Evolutionary conservation across 805 yeast species (phyloP).

Genomic region (Zygosaccharomyces kombuchaensis): DNA sequence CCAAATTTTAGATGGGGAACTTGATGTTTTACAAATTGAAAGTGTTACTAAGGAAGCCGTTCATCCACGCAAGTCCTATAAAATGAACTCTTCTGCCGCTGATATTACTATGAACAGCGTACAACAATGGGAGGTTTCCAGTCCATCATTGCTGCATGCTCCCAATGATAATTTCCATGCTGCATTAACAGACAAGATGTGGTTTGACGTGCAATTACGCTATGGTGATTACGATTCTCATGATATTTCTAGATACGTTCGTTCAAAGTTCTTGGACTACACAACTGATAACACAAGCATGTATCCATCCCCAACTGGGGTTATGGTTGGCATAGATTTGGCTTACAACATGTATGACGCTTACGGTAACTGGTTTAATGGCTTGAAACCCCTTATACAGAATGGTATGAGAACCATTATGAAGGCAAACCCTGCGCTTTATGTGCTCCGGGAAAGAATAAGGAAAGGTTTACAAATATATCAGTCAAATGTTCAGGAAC

Average conservation of each 20-base stretch:
- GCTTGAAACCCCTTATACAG: slow-evolving; percentile 82
- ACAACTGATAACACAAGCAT: slow-evolving; percentile 79
- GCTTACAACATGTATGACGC: slow-evolving; percentile 96
- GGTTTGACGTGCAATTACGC: slow-evolving; percentile 93
- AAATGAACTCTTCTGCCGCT: slow-evolving; percentile 94
- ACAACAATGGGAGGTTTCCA: slow-evolving; percentile 75
- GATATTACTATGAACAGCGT: slow-evolving; percentile 76
- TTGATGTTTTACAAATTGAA: slow-evolving; percentile 78
- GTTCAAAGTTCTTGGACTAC: slow-evolving; percentile 90
- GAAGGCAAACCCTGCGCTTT: slow-evolving; percentile 91
- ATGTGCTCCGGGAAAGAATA: slow-evolving; percentile 87
- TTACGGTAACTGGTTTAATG: slow-evolving; percentile 97
- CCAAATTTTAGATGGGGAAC: slow-evolving; percentile 83
- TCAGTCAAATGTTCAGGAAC: slow-evolving; percentile 90
- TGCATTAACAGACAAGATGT: slow-evolving; percentile 63
- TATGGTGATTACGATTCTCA: slow-evolving; percentile 98
- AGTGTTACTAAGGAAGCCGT: slow-evolving; percentile 85
- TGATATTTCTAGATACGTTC: slow-evolving; percentile 87
- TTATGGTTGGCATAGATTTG: slow-evolving; percentile 83
- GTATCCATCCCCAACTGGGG: slow-evolving; percentile 92
- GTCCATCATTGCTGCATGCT: slow-evolving; percentile 76
- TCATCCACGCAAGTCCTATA: slow-evolving; percentile 95
- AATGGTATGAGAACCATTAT: slow-evolving; percentile 89
- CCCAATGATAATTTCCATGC: slow-evolving; percentile 59
- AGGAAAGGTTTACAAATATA: slow-evolving; percentile 91